These are phyloP conservation scores for Thelonectria blattea DNA, from an alignment of 2,329 filamentous ascomycete genomes.

Conservation along the genomic window DNA sequence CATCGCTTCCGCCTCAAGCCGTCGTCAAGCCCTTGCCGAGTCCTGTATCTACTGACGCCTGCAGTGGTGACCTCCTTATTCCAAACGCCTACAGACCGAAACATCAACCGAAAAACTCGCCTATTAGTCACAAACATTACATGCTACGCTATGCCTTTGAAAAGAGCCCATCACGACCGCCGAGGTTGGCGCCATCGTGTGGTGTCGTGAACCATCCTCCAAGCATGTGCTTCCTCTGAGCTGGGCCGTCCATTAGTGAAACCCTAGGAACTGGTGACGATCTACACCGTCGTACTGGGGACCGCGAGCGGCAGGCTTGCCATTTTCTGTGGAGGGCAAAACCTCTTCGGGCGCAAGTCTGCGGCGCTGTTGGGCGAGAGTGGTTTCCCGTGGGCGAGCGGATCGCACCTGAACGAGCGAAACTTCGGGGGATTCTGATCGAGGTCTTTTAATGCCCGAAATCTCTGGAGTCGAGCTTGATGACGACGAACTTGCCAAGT, in stretches of 20 bases:
- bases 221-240: background rate
- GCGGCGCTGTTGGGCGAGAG: background rate
- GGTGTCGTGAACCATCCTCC: background rate
- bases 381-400: background rate
- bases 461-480: background rate
- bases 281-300: conserved; percentile 44
- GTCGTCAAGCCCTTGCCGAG: background rate
- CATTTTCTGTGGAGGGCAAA: conserved; percentile 31
- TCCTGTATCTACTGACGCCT: background rate
- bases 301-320: conserved; percentile 13
- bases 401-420: background rate
- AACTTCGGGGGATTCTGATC: conserved; percentile 18
- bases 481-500: conserved; percentile 28
- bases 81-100: background rate
- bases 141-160: background rate
- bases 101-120: background rate
- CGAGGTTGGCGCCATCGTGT: background rate
- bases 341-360: background rate
- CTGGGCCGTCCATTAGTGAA: background rate
- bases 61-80: background rate
- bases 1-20: background rate
- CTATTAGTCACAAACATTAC: conserved; percentile 1
- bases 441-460: conserved; percentile 22
- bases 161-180: background rate
- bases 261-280: conserved; percentile 17